These are phyloP conservation scores for Lachnellula hyalina DNA, from an alignment of 2,329 filamentous ascomycete genomes.

Conservation along the genomic window DNA sequence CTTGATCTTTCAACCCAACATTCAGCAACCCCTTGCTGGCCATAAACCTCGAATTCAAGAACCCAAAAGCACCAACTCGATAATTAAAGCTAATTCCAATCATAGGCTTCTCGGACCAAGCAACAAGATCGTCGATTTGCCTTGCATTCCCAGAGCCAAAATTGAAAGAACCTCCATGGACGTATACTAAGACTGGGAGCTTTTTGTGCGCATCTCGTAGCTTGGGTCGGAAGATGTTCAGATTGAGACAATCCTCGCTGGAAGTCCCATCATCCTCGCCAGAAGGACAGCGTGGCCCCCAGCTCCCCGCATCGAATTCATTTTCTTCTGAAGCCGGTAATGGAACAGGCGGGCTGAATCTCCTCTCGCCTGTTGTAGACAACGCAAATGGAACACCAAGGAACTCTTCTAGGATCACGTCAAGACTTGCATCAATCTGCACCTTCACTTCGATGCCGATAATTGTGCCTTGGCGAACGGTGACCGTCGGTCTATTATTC, in stretches of 20 bases:
- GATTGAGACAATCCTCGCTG: slow-evolving; percentile 48
- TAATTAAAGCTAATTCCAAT: slow-evolving; percentile 58
- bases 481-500: slow-evolving; percentile 12
- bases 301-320: slow-evolving; percentile 33
- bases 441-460: slow-evolving; percentile 16
- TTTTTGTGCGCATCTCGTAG: slow-evolving; percentile 20
- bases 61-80: slow-evolving; percentile 62
- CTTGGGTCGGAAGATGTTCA: slow-evolving; percentile 42
- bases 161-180: slow-evolving; percentile 62
- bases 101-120: slow-evolving; percentile 46
- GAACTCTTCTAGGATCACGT: slow-evolving; percentile 34
- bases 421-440: background rate
- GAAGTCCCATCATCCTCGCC: slow-evolving; percentile 3
- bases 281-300: slow-evolving; percentile 30
- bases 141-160: slow-evolving; percentile 38
- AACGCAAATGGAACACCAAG: slow-evolving; percentile 45
- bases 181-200: slow-evolving; percentile 51
- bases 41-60: slow-evolving; percentile 55
- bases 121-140: slow-evolving; percentile 52
- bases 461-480: slow-evolving; percentile 25
- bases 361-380: slow-evolving; percentile 40
- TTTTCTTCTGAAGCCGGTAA: slow-evolving; percentile 15
- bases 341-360: slow-evolving; percentile 36
- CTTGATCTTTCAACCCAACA: slow-evolving; percentile 59
- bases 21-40: slow-evolving; percentile 54